phyloP scores from a whole-genome alignment of 176 grass and related monocot genomes.

The Stipa capillata region DNA sequence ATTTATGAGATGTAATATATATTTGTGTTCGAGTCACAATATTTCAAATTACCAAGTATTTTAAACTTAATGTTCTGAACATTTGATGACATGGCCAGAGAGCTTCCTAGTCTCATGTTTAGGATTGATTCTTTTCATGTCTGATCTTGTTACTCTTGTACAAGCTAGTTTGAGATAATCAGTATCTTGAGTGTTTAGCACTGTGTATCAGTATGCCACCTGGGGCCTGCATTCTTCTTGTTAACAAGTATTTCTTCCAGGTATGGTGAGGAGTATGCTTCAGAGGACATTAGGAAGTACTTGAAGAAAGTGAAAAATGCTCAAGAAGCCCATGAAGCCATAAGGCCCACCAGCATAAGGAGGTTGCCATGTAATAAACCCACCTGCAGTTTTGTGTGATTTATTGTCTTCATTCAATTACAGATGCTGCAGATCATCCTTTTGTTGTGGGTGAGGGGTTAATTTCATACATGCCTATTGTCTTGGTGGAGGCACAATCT shows the following conservation, averaged over 20 bases:
- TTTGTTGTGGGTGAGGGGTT: not conserved
- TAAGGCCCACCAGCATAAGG: constrained; percentile 88
- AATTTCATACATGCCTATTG: not conserved
- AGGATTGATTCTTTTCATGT: not conserved
- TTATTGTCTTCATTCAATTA: not conserved
- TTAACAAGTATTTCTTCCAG: constrained; percentile 42
- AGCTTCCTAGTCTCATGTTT: constrained; percentile 13
- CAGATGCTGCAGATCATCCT: not conserved
- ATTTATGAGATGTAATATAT: not conserved
- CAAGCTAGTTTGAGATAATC: not conserved
- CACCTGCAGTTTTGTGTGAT: not conserved
- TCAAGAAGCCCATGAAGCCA: constrained; percentile 98
- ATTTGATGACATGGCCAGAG: not conserved
- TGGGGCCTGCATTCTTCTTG: not conserved
- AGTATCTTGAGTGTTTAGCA: constrained; percentile 1
- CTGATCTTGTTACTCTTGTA: not conserved
- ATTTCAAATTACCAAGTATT: not conserved
- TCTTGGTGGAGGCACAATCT: too few relatives aligned
- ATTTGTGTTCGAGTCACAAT: not conserved
- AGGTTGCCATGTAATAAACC: constrained; percentile 86
- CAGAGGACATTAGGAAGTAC: constrained; percentile 52
- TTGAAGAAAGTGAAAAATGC: constrained; percentile 94
- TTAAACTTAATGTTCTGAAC: not conserved
- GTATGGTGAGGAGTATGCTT: constrained; percentile 59
- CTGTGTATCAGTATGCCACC: not conserved